phyloP scores from a whole-genome alignment of 2,329 filamentous ascomycete species.

The Neofusicoccum cordaticola region DNA sequence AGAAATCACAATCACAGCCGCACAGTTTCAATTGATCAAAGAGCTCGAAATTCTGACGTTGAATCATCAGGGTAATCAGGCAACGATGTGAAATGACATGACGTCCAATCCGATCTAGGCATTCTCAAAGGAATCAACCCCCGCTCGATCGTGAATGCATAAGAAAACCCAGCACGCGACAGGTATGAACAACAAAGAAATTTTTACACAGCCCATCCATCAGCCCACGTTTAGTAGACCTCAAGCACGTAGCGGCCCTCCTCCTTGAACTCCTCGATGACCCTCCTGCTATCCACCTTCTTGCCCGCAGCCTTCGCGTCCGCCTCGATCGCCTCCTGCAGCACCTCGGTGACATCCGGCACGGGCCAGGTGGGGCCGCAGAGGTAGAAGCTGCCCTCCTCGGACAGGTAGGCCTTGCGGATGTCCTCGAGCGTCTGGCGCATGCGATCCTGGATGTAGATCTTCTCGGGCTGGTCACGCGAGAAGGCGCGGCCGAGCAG shows the following conservation, averaged over 20 bases:
- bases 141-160: no score
- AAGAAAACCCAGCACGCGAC: no score
- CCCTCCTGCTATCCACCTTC: conserved; percentile 82
- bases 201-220: no score
- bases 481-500: conserved; percentile 92
- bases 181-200: no score
- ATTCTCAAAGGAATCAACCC: no score
- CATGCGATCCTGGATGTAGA: conserved; percentile 99
- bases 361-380: conserved; percentile 98
- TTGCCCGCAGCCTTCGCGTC: conserved; percentile 60
- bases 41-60: no score
- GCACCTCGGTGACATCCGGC: conserved; percentile 88
- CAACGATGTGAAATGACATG: no score
- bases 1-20: no score
- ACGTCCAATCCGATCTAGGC: no score
- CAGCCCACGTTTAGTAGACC: conserved; percentile 67
- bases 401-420: conserved; percentile 77
- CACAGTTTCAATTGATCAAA: no score
- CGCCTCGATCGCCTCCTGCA: conserved; percentile 83
- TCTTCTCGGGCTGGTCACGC: conserved; percentile 95
- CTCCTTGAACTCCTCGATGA: conserved; percentile 98
- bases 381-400: conserved; percentile 92
- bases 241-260: conserved; percentile 90
- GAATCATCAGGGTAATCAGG: no score
- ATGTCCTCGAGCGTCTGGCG: conserved; percentile 80